Evolutionary conservation across 495 filamentous ascomycete species (phyloP), one percentile per base, ranked within the genome.

Genomic region (Xylaria longipes): DNA sequence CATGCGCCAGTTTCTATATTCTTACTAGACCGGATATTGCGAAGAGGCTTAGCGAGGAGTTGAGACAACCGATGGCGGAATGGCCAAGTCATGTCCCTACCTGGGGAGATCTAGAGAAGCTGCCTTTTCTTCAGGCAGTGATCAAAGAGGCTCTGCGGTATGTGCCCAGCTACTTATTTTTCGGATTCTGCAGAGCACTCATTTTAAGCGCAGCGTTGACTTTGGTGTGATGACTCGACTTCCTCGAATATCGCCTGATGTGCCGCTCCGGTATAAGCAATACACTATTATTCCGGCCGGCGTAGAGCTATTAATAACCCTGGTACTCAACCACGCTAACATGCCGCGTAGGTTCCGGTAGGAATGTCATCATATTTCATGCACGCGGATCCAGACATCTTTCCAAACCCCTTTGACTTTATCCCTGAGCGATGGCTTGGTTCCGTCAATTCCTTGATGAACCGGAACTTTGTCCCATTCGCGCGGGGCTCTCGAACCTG

Each of bases 391-490:
- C 76, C 80, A 29, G 67, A 57, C 0, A 76, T 82, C 15, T 84
- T 82, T 66, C 82, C 78, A 0, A 71, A 82, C 27, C 76, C 82
- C 1, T 65, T 70, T 52, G 52, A 65, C 11, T 86, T 83, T 72
- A 70, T 74, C 12, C 84, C 84, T 2, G 82, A 84, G 61, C 78
- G 84, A 45, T 86, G 84, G 84, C 70, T 83, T 20, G 77, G 69
- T 14, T 78, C 80, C 27, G 33, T 46, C 8, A 72, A 46, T 15
- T 71, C 81, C 9, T 80, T 77, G 15, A 75, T 71, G 60, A 39
- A 45, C 25, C 60, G 54, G 20, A 73, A 68, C 29, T 76, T 71
- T 50, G 75, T 77, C 33, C 73, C 75, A 2, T 79, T 79, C 46
- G 68, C 64, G 5, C 63, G 54, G 57, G 77, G 77, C 4, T 75